These are phyloP conservation scores for Chaetomium tenue DNA, from an alignment of 495 filamentous ascomycete genomes.

Conservation along the genomic window DNA sequence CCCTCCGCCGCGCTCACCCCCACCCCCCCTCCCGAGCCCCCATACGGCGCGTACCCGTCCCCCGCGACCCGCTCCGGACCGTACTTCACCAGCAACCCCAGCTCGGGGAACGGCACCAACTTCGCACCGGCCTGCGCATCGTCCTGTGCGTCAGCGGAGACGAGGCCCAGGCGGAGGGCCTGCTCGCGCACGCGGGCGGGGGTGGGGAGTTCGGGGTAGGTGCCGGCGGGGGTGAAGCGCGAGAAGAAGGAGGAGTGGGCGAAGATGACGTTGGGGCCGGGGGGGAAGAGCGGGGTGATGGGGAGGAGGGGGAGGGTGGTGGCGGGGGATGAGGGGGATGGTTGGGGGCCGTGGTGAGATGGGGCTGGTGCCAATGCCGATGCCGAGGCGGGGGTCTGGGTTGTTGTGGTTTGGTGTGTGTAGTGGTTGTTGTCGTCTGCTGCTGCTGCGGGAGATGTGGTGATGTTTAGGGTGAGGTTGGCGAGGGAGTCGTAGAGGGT, in stretches of 20 bases:
- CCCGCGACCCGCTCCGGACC: conserved; percentile 12
- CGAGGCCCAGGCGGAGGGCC: neutral
- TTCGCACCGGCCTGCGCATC: neutral
- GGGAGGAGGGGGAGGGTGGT: conserved; percentile 3
- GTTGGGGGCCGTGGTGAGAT: neutral
- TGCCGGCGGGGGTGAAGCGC: neutral
- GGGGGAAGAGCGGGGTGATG: conserved; percentile 22
- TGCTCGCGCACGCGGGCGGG: conserved; percentile 17
- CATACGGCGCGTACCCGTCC: neutral
- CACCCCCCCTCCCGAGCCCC: neutral
- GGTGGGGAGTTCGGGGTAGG: conserved; percentile 21
- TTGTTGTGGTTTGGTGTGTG: neutral
- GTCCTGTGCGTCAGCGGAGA: neutral
- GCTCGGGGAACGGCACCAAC: conserved; percentile 14
- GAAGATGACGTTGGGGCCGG: conserved; percentile 30
- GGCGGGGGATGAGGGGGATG: neutral
- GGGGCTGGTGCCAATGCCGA: neutral
- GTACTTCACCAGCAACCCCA: conserved; percentile 23
- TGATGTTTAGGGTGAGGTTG: conserved; percentile 18
- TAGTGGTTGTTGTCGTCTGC: neutral
- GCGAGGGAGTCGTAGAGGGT: conserved; percentile 23
- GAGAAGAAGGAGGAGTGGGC: conserved; percentile 30
- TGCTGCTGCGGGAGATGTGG: neutral
- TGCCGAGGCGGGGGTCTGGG: neutral
- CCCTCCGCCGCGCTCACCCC: conserved; percentile 18